phyloP scores from a whole-genome alignment of 169 alveolate genomes.

The Plasmodium cynomolgi region DNA sequence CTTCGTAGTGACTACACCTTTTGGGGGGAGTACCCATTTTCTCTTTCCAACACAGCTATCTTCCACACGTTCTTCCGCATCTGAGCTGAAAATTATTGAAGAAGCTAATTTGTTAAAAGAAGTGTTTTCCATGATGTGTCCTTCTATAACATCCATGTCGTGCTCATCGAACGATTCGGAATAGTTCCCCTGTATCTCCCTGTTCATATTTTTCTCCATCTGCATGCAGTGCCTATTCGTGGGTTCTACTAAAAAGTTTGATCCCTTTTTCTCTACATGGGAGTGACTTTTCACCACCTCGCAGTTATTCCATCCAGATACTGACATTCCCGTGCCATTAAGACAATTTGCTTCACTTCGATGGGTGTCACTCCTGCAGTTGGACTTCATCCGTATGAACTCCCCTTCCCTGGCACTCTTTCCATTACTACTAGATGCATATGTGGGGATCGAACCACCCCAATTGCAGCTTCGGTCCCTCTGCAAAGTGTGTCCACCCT shows the following conservation, averaged over 20 bases:
- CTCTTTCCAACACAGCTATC: not conserved
- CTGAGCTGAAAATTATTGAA: not conserved
- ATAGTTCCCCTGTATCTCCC: not conserved
- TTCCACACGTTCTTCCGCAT: not conserved
- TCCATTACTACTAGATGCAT: not conserved
- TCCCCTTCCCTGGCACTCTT: not conserved
- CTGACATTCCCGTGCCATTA: not conserved
- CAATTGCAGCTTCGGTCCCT: not conserved
- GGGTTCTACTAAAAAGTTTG: not conserved
- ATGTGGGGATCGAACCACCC: not conserved
- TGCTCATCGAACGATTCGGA: not conserved
- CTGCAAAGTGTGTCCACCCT: not conserved
- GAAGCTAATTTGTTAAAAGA: constrained; percentile 22
- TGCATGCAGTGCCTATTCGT: not conserved
- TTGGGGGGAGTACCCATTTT: not conserved
- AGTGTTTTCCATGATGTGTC: not conserved
- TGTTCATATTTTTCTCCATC: not conserved
- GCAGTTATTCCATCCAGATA: not conserved
- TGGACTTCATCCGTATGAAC: not conserved
- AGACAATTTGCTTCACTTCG: not conserved
- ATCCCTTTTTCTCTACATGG: not conserved
- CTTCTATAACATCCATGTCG: not conserved
- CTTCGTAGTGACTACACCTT: not conserved
- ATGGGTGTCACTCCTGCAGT: not conserved
- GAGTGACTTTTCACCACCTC: not conserved